phyloP scores from a whole-genome alignment of 2,329 filamentous ascomycete species.

The Xenosphaeropsis pyriputrescens region DNA sequence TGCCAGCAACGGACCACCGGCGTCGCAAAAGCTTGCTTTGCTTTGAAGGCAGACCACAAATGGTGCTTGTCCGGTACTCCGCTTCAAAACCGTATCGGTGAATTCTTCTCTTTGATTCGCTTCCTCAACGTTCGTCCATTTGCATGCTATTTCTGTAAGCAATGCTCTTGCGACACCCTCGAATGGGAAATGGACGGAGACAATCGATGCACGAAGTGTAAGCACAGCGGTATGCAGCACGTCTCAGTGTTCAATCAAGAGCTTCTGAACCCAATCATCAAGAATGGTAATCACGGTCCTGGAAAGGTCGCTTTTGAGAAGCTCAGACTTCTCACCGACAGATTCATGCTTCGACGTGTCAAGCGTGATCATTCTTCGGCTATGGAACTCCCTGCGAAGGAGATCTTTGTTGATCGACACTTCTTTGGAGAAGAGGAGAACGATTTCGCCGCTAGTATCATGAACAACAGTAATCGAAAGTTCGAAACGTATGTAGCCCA shows the following conservation, averaged over 20 bases:
- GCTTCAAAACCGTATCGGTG: conserved; percentile 91
- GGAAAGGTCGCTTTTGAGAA: conserved; percentile 65
- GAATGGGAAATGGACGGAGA: conserved; percentile 71
- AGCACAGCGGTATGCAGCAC: conserved; percentile 35
- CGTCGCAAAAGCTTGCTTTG: conserved; percentile 91
- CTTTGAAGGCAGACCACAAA: conserved; percentile 73
- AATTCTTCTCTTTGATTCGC: conserved; percentile 87
- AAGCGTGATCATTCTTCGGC: conserved; percentile 88
- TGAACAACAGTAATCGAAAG: conserved; percentile 75
- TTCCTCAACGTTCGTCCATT: conserved; percentile 85
- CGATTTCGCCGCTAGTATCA: conserved; percentile 90
- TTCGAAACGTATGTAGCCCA: conserved; percentile 94
- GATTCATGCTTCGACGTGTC: conserved; percentile 89
- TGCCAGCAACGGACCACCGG: conserved; percentile 62
- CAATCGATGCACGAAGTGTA: conserved; percentile 57
- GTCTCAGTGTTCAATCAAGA: conserved; percentile 91
- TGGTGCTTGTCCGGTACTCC: conserved; percentile 95
- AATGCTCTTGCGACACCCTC: conserved; percentile 64
- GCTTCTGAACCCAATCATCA: conserved; percentile 69
- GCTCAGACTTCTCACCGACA: conserved; percentile 74
- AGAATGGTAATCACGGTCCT: conserved; percentile 40
- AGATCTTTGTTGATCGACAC: conserved; percentile 81
- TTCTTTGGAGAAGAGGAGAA: conserved; percentile 96
- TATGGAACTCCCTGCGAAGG: conserved; percentile 94
- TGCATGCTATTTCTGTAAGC: conserved; percentile 86